Evolutionary conservation across 176 grass and related monocot genomes (phyloP).

Genomic region (Oryza punctata): DNA sequence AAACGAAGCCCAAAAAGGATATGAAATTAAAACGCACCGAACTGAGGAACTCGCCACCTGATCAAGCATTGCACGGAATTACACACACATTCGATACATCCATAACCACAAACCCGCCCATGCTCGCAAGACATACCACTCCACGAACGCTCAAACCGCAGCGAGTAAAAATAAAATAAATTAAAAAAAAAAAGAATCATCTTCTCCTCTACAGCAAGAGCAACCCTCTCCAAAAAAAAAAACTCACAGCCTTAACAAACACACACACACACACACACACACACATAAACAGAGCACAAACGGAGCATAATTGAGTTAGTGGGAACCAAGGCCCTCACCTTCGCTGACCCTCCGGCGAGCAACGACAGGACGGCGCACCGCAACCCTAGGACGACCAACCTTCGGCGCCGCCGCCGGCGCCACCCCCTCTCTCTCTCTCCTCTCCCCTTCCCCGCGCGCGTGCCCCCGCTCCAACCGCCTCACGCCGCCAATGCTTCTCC

Average conservation of each 20-base stretch:
- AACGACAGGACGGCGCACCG: neutral
- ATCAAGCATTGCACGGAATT: neutral
- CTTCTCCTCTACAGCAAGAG: neutral
- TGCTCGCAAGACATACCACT: neutral
- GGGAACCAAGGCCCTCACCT: neutral
- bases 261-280: no score
- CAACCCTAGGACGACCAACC: conserved; percentile 3
- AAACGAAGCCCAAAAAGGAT: neutral
- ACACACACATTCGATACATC: neutral
- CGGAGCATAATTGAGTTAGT: neutral
- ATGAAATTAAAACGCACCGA: neutral
- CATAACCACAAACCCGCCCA: neutral
- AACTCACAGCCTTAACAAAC: neutral
- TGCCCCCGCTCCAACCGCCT: neutral
- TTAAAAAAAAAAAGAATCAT: neutral
- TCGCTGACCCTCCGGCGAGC: neutral
- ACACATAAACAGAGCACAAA: neutral
- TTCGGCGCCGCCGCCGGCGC: no score
- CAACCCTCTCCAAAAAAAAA: neutral
- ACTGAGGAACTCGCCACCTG: neutral
- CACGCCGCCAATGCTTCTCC: neutral
- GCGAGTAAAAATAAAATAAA: neutral
- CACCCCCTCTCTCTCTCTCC: neutral
- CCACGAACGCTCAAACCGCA: neutral
- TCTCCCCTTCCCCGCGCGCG: neutral